Evolutionary conservation across 179 eudicot species (phyloP), one percentile per base, ranked within the genome.

Genomic region (Silene coronaria): DNA sequence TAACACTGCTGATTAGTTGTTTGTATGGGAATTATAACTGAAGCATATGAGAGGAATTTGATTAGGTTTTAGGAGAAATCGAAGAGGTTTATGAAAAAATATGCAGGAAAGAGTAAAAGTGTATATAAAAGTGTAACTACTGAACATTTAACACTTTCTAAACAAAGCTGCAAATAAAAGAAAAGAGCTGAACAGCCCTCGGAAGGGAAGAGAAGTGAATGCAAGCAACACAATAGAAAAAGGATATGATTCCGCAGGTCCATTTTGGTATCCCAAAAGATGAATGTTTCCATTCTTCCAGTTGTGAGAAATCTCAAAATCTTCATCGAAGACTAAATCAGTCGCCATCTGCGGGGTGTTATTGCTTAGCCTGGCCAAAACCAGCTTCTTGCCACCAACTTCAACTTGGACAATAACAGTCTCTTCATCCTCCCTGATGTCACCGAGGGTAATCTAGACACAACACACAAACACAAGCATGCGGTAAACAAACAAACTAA

Each of bases 251-350:
- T 69, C 66, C 1, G 26, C 71, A 13, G 72, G 26, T 10, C 83
- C 85, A 16, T 82, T 80, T 24, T 70, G 57, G 78, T 89, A 91
- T 61, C 96, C 96, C 78, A 82, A 23, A 21, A 91, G 83, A 82
- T 88, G 89, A 42, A 92, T 81, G 55, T 86, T 85, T 36, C 91
- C 97, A 74, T 83, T 80, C 75, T 92, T 92, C 85, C 80, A 81
- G 75, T 83, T 88, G 82, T 92, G 97, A 5, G 96, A 89, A 66
- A 92, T 80, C 80, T 86, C 90, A 83, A 91, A 92, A 13, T 88
- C 89, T 63, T 58, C 82, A 73, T 92, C 91, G 45, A 92, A 84
- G 1, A 92, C 96, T 82, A 92, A 77, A 72, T 92, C 96, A 70
- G 85, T 86, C 26, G 84, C 45, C 42, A 87, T 0, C 67, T 92